Conservation (phyloP, 225 moss, liverwort and hornwort species). For the Takakia lepidozioides region DNA sequence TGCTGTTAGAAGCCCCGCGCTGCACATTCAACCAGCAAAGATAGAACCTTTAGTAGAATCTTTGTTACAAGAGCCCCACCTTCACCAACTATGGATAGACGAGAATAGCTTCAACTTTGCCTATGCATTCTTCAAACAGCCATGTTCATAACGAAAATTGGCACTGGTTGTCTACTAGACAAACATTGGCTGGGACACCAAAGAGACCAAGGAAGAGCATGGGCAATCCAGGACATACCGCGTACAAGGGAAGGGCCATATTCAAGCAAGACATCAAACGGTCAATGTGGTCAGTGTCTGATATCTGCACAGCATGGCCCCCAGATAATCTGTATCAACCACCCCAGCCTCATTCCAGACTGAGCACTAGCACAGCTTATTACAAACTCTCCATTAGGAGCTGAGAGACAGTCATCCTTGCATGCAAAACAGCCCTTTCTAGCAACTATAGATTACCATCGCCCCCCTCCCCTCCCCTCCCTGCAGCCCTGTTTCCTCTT, state of each 20-base stretch:
- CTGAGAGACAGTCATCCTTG: constrained; percentile 53
- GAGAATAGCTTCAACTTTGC: too few species aligned
- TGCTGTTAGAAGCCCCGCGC: constrained; percentile 98
- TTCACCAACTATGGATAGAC: background rate
- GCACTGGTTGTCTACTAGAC: too few species aligned
- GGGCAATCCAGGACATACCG: constrained; percentile 36
- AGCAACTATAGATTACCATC: too few species aligned
- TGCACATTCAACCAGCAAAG: constrained; percentile 25
- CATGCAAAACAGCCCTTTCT: constrained; percentile 21
- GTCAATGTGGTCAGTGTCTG: constrained; percentile 97
- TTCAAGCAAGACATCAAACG: constrained; percentile 98
- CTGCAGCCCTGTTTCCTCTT: background rate
- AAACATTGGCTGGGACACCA: background rate
- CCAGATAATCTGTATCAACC: constrained; percentile 2
- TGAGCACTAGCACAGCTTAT: too few species aligned
- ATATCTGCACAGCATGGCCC: constrained; percentile 51
- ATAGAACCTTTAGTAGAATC: too few species aligned
- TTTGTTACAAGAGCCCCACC: constrained; percentile 1
- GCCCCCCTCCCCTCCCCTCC: too few species aligned
- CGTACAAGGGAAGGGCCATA: constrained; percentile 96
- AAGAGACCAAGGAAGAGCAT: background rate
- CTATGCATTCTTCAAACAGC: too few species aligned
- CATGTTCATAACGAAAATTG: too few species aligned
- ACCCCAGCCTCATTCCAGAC: too few species aligned
- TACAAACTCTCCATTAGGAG: constrained; percentile 35